Evolutionary conservation across 1,284 basidiomycete genomes (phyloP).

Genomic region (Apiotrichum laibachii): DNA sequence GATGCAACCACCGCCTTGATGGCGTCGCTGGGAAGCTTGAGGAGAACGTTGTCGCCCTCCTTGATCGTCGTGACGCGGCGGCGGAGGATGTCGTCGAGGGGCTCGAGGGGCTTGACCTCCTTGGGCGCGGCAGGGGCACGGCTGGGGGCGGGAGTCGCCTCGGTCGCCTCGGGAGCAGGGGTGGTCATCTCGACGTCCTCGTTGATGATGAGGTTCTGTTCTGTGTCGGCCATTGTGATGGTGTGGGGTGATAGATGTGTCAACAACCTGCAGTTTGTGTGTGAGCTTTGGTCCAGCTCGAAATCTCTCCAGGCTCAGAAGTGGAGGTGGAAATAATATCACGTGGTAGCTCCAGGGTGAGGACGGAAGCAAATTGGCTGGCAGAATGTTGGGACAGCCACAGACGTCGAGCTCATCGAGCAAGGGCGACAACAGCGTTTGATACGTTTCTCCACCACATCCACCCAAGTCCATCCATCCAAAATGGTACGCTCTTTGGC

Average conservation of each 20-base stretch:
- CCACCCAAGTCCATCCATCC: background rate
- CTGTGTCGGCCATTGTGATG: background rate
- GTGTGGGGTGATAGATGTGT: background rate
- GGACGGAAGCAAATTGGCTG: no score
- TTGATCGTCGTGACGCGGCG: slow-evolving; percentile 46
- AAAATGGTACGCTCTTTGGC: slow-evolving; percentile 9
- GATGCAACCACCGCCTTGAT: slow-evolving; percentile 52
- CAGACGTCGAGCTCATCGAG: no score
- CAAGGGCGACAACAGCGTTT: background rate
- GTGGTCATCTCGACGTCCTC: background rate
- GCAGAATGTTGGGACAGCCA: no score
- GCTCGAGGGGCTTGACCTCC: slow-evolving; percentile 18
- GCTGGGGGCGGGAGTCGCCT: background rate
- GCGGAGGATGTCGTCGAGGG: slow-evolving; percentile 37
- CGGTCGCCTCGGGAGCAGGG: background rate
- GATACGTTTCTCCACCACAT: background rate
- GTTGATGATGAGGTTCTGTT: background rate
- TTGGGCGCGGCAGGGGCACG: background rate
- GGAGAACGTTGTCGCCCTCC: slow-evolving; percentile 52
- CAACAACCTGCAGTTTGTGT: no score
- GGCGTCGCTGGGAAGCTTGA: slow-evolving; percentile 51
- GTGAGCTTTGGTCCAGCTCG: background rate
- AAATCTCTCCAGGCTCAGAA: background rate
- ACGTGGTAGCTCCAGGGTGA: background rate
- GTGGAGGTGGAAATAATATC: slow-evolving; percentile 9